Conservation (phyloP, 1,284 basidiomycete genomes). For the Leccinum fallax region DNA sequence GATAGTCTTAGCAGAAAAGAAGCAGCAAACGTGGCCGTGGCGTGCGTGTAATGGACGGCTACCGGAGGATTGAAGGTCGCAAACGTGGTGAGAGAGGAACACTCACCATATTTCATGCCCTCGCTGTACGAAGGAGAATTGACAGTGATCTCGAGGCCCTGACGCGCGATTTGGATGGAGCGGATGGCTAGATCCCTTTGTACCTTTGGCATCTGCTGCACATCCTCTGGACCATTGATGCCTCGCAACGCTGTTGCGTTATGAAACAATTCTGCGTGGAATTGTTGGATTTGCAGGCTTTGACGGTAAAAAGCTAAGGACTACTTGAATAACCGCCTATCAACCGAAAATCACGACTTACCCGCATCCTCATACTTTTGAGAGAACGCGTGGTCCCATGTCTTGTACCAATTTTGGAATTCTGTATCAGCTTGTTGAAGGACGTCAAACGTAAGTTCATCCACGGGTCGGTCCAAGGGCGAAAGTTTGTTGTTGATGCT, state of each 20-base stretch:
- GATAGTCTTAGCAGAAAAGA: slow-evolving; percentile 85
- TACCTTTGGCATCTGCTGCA: slow-evolving; percentile 68
- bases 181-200: slow-evolving; percentile 71
- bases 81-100: slow-evolving; percentile 1
- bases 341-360: slow-evolving; percentile 33
- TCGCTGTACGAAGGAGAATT: slow-evolving; percentile 82
- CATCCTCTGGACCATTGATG: slow-evolving; percentile 76
- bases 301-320: slow-evolving; percentile 76
- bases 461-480: slow-evolving; percentile 68
- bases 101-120: slow-evolving; percentile 83
- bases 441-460: slow-evolving; percentile 64
- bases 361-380: slow-evolving; percentile 81
- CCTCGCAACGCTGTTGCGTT: slow-evolving; percentile 77
- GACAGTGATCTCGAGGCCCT: slow-evolving; percentile 73
- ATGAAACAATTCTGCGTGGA: slow-evolving; percentile 80
- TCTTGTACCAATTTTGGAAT: slow-evolving; percentile 72
- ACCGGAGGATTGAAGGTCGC: slow-evolving; percentile 14
- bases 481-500: slow-evolving; percentile 70
- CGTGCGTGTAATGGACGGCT: slow-evolving; percentile 90
- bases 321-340: slow-evolving; percentile 1
- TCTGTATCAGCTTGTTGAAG: slow-evolving; percentile 65
- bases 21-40: slow-evolving; percentile 89
- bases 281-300: slow-evolving; percentile 77
- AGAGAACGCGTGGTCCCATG: slow-evolving; percentile 79
- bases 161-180: slow-evolving; percentile 70